A percentile compares a stretch with the other conserved stretches of the same genome.
Conservation (phyloP, 352 stramenopile species). For the Pelagophyceae sp. region DNA sequence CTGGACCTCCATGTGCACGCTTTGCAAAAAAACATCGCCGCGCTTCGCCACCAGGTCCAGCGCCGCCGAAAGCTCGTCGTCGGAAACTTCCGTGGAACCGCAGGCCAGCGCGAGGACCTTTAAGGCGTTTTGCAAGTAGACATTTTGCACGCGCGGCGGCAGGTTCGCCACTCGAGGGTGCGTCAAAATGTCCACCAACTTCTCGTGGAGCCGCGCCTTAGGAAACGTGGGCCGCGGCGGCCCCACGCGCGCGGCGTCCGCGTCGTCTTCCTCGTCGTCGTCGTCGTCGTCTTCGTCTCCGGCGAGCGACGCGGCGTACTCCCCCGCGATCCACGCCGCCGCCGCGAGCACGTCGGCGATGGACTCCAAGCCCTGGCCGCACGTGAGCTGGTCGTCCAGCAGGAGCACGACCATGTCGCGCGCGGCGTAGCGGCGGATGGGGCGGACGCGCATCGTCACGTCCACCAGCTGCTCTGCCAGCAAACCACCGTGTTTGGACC, state of each 20-base stretch:
- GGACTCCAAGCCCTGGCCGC: conserved; percentile 62
- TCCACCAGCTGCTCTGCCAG: conserved; percentile 89
- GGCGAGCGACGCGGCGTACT: conserved; percentile 82
- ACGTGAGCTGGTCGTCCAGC: conserved; percentile 49
- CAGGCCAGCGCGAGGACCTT: conserved; percentile 65
- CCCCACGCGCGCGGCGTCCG: conserved; percentile 50
- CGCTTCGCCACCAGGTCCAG: conserved; percentile 67
- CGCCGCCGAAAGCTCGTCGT: conserved; percentile 67
- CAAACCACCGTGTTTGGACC: conserved; percentile 56
- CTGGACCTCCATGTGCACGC: conserved; percentile 83
- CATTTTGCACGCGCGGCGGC: conserved; percentile 70
- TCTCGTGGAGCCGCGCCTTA: conserved; percentile 65
- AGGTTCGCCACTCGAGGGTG: conserved; percentile 66
- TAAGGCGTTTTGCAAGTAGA: conserved; percentile 85
- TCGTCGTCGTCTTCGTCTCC: conserved; percentile 63
- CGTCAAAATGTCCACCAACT: conserved; percentile 67
- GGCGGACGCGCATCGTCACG: conserved; percentile 89
- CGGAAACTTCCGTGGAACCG: conserved; percentile 42
- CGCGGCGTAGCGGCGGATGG: conserved; percentile 84
- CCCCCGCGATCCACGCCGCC: conserved; percentile 92
- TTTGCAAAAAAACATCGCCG: conserved; percentile 73
- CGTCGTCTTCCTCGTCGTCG: conserved; percentile 63
- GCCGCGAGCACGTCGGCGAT: conserved; percentile 85
- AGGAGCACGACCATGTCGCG: conserved; percentile 85
- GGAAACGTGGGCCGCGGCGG: conserved; percentile 23